A percentile compares a stretch with the other conserved stretches of the same genome.
Conservation (phyloP, 345 rosid genomes). For the Atalantia buxifolia region DNA sequence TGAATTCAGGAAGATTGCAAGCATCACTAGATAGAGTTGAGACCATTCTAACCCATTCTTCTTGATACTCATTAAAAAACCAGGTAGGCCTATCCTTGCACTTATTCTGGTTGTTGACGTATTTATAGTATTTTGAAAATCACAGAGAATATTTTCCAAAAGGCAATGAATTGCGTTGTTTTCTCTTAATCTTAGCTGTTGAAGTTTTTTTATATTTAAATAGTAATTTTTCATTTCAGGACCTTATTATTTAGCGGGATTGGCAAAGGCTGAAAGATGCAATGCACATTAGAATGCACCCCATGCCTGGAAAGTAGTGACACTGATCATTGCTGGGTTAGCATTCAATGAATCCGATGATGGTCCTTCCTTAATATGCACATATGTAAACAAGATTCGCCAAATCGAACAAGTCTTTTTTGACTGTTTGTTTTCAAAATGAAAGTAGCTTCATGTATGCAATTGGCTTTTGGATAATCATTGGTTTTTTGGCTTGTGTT, state of each 20-base stretch:
- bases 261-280: not conserved
- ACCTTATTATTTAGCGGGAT: not conserved
- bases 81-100: slow-evolving; percentile 7
- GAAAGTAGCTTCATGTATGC: not conserved
- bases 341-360: not conserved
- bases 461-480: not conserved
- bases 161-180: not conserved
- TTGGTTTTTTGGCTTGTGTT: not conserved
- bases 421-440: not conserved
- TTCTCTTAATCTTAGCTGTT: not conserved
- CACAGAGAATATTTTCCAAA: not conserved
- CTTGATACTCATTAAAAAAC: slow-evolving; percentile 3
- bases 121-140: not conserved
- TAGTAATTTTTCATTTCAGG: not conserved
- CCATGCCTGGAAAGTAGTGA: not conserved
- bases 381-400: not conserved
- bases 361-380: not conserved
- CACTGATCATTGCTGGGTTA: not conserved
- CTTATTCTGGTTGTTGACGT: not conserved
- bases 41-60: slow-evolving; percentile 56
- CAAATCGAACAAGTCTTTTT: not conserved
- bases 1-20: slow-evolving; percentile 73
- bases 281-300: not conserved
- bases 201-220: not conserved
- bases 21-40: slow-evolving; percentile 91